Conservation (phyloP, 805 yeast species). For the Saturnispora diversa region DNA sequence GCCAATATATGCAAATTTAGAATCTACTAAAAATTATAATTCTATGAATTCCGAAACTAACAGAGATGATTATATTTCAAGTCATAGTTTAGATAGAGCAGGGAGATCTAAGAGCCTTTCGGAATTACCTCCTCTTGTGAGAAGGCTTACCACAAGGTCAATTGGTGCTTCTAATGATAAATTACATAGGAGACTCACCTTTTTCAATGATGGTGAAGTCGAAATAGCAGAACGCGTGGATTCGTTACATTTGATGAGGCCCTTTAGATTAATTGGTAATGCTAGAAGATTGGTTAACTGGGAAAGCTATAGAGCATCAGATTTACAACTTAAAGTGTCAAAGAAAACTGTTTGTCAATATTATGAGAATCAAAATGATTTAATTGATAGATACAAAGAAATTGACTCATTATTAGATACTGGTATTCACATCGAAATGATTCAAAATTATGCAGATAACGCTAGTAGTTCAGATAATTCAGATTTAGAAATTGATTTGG, state of each 20-base stretch:
- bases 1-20: too few relatives aligned
- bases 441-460: constrained; percentile 45
- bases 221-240: constrained; percentile 21
- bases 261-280: constrained; percentile 40
- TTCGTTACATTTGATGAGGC: constrained; percentile 37
- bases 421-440: constrained; percentile 59
- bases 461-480: constrained; percentile 12
- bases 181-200: constrained; percentile 20
- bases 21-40: too few relatives aligned
- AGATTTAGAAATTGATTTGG: constrained; percentile 9
- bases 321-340: constrained; percentile 20
- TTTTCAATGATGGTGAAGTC: constrained; percentile 15
- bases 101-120: background rate
- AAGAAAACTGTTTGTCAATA: constrained; percentile 31
- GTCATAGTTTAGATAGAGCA: background rate
- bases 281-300: constrained; percentile 34
- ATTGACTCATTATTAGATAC: constrained; percentile 63
- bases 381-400: constrained; percentile 47
- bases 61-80: background rate
- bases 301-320: constrained; percentile 24
- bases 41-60: too few relatives aligned
- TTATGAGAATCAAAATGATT: constrained; percentile 52
- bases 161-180: constrained; percentile 1
- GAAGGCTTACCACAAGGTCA: constrained; percentile 2
- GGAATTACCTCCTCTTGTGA: constrained; percentile 1